Evolutionary conservation across 2,329 filamentous ascomycete species (phyloP), one percentile per base, ranked within the genome.

Genomic region (Waltergamsia citrina): DNA sequence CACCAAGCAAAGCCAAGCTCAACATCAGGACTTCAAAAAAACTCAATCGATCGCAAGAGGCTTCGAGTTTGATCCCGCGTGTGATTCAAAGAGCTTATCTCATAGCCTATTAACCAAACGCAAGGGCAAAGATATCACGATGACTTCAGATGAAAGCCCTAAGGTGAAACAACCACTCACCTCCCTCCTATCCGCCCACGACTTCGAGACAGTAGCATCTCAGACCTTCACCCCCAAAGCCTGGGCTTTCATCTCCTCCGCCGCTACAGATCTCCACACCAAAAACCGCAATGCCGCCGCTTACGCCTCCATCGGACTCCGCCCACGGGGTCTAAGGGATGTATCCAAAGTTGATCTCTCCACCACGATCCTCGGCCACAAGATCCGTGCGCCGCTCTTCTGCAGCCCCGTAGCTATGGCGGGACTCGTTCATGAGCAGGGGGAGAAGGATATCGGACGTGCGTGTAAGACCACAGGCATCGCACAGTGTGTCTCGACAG

Each of bases 221-320:
- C 57, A 59, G 18, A 69, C 66, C 6, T 62, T 78, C 31, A 63
- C 65, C 7, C 64, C 68, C 16, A 82, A 83, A 46, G 71, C 77
- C n/a, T 81, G 74, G 74, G 78, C 78, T 1, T 83, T 81, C 46
- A 72, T 78, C 48, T 79, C 74, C 15, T 79, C 74, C 7, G 78
- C 77, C 3, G 72, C 78, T 9, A 81, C 75, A 6, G 78, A 69
- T 46, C 52, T 62, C n/a, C 66, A 67, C 45, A 73, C 78, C 24
- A 71, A 77, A 31, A 43, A 41, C 32, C 63, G 66, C 32, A 83
- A 82, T 49, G 63, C 58, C 17, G 59, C 63, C 1, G 59, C 65
- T 40, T 78, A 76, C 44, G 56, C 63, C 26, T 53, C 64, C 18
- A 76, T 81, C 41, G 64, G 63, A 51, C 64, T 82, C 5, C 69